Conservation (phyloP, 768 basidiomycete species). For the Leccinum disarticulatum region DNA sequence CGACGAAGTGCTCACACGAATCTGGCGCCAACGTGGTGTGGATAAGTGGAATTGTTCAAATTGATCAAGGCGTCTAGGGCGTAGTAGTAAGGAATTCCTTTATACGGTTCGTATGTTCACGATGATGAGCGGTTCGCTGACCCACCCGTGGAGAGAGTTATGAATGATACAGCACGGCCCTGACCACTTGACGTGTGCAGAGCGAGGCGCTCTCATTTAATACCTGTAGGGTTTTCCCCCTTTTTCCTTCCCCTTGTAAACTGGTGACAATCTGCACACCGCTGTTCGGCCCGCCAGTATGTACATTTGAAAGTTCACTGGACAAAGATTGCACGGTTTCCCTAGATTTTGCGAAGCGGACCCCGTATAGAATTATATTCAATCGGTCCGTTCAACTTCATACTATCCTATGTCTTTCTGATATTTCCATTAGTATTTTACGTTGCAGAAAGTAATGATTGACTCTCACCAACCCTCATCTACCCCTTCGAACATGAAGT, state of each 20-base stretch:
- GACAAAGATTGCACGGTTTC: neutral
- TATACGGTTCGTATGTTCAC: neutral
- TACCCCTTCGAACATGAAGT: neutral
- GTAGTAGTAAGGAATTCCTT: neutral
- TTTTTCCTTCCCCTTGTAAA: constrained; percentile 7
- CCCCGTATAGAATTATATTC: neutral
- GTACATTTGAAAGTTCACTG: neutral
- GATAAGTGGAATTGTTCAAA: constrained; percentile 2
- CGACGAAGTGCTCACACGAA: constrained; percentile 3
- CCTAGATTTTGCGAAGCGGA: neutral
- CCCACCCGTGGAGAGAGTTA: constrained; percentile 5
- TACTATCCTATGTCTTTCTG: neutral
- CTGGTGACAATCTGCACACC: constrained; percentile 5
- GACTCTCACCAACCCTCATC: neutral
- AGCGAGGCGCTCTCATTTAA: constrained; percentile 3
- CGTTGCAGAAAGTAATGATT: neutral
- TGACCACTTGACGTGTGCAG: neutral
- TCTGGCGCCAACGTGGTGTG: neutral
- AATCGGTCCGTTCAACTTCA: neutral
- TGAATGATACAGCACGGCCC: constrained; percentile 8
- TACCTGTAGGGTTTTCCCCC: constrained; percentile 1
- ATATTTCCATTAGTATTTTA: neutral
- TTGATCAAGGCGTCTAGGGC: constrained; percentile 8
- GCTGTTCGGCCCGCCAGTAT: neutral
- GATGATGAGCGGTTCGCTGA: neutral